Base-by-base conservation (phyloP, 768 basidiomycete genomes). In the Floccularia luteovirens region DNA sequence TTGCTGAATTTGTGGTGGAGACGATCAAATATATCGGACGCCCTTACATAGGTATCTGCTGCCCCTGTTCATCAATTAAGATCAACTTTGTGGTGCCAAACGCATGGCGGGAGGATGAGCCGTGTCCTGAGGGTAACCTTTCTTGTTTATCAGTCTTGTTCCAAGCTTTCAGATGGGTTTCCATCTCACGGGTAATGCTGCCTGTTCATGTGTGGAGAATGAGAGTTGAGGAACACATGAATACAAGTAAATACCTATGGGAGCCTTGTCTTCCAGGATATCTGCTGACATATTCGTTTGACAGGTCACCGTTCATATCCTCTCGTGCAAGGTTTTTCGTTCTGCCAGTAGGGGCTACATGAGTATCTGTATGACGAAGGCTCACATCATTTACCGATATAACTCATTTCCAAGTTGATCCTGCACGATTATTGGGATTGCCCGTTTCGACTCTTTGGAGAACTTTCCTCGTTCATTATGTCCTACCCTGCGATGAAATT, bases 381-480 rank as follows among this genome's bases (percentile, higher is more conserved):
- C 10, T 7, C 20, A 11, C 14, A 4, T 21, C 14, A 39, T 53
- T 32, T 38, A 80, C 79, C 72, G 66, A 50, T 76, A 79, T 24
- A 82, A 49, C 41, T 79, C 76, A 31, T 61, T 67, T 11, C 80
- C 79, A 42, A 69, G 55, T 42, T 74, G 70, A 48, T 82, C 79
- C 46, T 79, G 69, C 21, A 82, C 69, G n/a, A 76, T 57, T 35
- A 72, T 70, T 3, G 77, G 74, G 20, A 62, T 64, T 41, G 30
- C 21, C 5, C 31, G 14, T 8, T 21, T n/a, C 8, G 39, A 19
- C n/a, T 22, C n/a, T 7, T n/a, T 31, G 4, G 14, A 24, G 24
- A 8, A 11, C 5, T 10, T n/a, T 6, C 7, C 10, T 14, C 23
- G 50, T 22, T 45, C 59, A 47, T 75, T 77, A 39, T 77, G 69